These are phyloP conservation scores for Galerina marginata DNA, from an alignment of 768 basidiomycete species.

Conservation along the genomic window DNA sequence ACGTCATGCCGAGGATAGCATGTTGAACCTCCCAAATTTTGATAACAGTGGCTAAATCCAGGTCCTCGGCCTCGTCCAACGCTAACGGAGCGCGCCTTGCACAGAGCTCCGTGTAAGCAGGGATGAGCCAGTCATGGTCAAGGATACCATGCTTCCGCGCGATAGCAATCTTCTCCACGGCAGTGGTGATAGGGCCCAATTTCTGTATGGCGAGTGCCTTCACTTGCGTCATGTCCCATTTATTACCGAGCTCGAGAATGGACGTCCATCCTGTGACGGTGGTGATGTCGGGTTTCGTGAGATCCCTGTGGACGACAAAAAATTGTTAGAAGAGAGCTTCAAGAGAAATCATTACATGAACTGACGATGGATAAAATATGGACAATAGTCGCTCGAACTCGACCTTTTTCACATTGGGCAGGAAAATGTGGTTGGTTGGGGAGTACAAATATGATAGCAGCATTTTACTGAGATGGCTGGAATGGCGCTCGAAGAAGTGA, in stretches of 20 bases:
- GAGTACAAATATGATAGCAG: constrained; percentile 14
- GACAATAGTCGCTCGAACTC: constrained; percentile 39
- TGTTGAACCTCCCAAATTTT: constrained; percentile 38
- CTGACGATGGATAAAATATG: constrained; percentile 41
- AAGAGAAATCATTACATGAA: not conserved
- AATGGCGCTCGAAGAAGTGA: constrained; percentile 34
- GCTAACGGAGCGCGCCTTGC: constrained; percentile 29
- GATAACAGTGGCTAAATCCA: constrained; percentile 37
- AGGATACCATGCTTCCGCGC: constrained; percentile 31
- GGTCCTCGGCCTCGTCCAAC: constrained; percentile 31
- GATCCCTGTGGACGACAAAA: constrained; percentile 27
- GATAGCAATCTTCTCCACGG: constrained; percentile 39
- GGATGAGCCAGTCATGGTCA: constrained; percentile 37
- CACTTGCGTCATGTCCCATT: constrained; percentile 34
- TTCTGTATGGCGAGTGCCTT: constrained; percentile 37
- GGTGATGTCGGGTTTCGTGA: constrained; percentile 32
- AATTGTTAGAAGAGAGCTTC: not conserved
- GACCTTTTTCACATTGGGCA: constrained; percentile 43
- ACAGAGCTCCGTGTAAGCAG: constrained; percentile 42
- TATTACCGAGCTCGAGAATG: constrained; percentile 36
- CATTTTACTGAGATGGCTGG: constrained; percentile 24
- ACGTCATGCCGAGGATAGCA: constrained; percentile 21
- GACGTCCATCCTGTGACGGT: constrained; percentile 43
- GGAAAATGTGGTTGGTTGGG: constrained; percentile 19
- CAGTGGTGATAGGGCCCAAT: constrained; percentile 28